Evolutionary conservation across 768 basidiomycete species (phyloP).

Genomic region (Cantharellus cinnabarinus): DNA sequence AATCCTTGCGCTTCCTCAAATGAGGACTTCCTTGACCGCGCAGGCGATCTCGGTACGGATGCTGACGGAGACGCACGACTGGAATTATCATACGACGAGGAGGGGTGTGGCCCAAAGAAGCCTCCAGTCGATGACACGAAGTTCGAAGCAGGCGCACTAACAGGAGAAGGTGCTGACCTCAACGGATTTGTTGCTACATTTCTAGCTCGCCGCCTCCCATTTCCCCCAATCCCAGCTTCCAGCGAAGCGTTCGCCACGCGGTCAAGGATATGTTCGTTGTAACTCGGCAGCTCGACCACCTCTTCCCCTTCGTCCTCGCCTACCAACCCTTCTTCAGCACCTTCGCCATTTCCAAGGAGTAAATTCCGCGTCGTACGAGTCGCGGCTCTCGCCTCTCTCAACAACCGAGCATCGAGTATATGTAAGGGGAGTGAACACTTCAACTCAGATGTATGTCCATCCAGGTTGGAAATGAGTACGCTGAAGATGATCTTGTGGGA

Average conservation of each 20-base stretch:
- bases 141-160: no score
- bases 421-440: conserved; percentile 82
- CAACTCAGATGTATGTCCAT: conserved; percentile 88
- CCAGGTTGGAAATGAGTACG: conserved; percentile 34
- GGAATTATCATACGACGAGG: no score
- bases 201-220: neutral
- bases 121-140: no score
- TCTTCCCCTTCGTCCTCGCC: conserved; percentile 34
- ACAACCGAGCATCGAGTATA: conserved; percentile 51
- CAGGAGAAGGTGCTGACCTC: no score
- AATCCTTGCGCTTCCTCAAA: no score
- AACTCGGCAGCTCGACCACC: conserved; percentile 58
- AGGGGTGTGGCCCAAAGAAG: no score
- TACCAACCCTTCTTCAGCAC: neutral
- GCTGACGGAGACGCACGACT: no score
- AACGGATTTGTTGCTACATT: neutral
- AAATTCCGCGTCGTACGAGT: conserved; percentile 60
- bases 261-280: conserved; percentile 75
- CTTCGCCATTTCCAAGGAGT: conserved; percentile 24
- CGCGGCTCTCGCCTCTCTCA: conserved; percentile 52
- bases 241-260: conserved; percentile 28
- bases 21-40: no score
- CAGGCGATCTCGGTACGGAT: no score
- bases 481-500: conserved; percentile 45
- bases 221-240: neutral